Conservation (phyloP, 1,284 basidiomycete species). For the Apiotrichum akiyoshidainum region DNA sequence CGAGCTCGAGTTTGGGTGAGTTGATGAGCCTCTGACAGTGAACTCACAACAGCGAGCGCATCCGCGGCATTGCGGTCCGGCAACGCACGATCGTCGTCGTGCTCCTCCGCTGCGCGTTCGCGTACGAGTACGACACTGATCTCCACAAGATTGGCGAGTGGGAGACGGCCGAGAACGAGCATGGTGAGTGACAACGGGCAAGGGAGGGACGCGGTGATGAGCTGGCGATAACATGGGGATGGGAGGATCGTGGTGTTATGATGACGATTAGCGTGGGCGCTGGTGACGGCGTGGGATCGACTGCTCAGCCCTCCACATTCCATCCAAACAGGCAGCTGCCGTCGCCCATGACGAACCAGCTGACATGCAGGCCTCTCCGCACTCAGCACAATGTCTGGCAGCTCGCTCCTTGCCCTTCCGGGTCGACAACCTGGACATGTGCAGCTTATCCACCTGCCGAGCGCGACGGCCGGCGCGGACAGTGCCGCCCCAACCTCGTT, state of each 20-base stretch:
- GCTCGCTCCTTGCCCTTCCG: slow-evolving; percentile 79
- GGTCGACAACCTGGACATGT: slow-evolving; percentile 87
- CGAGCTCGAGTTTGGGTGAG: slow-evolving; percentile 74
- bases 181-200: slow-evolving; percentile 58
- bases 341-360: not conserved
- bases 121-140: slow-evolving; percentile 66
- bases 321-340: too few relatives aligned
- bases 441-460: slow-evolving; percentile 75
- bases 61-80: slow-evolving; percentile 74
- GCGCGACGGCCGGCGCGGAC: not conserved
- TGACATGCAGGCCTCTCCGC: slow-evolving; percentile 69
- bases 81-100: slow-evolving; percentile 80
- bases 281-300: not conserved
- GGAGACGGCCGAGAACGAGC: slow-evolving; percentile 83
- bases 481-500: slow-evolving; percentile 25
- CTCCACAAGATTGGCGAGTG: slow-evolving; percentile 70
- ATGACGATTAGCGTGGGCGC: not conserved
- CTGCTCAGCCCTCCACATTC: too few relatives aligned
- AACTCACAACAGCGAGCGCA: slow-evolving; percentile 61
- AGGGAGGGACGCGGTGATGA: too few relatives aligned
- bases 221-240: not conserved
- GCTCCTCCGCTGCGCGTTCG: slow-evolving; percentile 70
- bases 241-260: too few relatives aligned
- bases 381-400: slow-evolving; percentile 69
- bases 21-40: not conserved